Base-by-base conservation (phyloP, 345 rosid species). In the Hypericum androsaemum region DNA sequence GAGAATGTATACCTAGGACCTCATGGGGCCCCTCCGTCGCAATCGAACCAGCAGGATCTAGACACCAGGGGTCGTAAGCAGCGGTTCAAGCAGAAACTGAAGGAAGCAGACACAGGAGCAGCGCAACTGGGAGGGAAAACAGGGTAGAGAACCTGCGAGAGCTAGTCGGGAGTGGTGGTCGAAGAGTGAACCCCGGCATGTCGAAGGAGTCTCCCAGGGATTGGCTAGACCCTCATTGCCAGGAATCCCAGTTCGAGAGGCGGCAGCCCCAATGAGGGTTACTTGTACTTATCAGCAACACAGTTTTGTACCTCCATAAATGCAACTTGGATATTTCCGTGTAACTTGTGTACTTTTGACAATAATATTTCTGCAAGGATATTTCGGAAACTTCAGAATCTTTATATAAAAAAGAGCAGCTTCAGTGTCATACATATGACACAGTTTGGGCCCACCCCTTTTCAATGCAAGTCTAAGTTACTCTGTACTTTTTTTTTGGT, bases 151-250 rank as follows among this genome's bases (percentile, higher is more conserved):
- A 71, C 67, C 56, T 86, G 70, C 71, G 71, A 54, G 90, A 86
- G 73, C 90, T 89, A 7, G 83, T 80, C 10, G 94, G 95, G 8
- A 58, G 32, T 10, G 50, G 50, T 13, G 50, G 7, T n/a, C 78
- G 76, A 17, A 82, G 54, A 70, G 64, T 47, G 41, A 49, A 54
- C 57, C 37, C 68, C 52, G 76, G 66, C 64, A 48, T 69, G 81
- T 15, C 74, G 37, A 82, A 76, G 78, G 76, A 74, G 56, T 67
- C 84, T 50, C 32, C 75, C 8, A 74, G 81, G 68, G 96, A 84
- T 43, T 90, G 96, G 96, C 81, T 84, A 51, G 96, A 87, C 49
- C 89, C 95, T 7, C 98, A 90, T 74, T 90, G 96, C 67, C 78
- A 84, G 48, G 98, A 87, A 48, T 81, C 89, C 2, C 80, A 81